Evolutionary conservation across 1,139 yeast species (phyloP), one percentile per base, ranked within the genome.

Genomic region (Nematodospora anomalae): DNA sequence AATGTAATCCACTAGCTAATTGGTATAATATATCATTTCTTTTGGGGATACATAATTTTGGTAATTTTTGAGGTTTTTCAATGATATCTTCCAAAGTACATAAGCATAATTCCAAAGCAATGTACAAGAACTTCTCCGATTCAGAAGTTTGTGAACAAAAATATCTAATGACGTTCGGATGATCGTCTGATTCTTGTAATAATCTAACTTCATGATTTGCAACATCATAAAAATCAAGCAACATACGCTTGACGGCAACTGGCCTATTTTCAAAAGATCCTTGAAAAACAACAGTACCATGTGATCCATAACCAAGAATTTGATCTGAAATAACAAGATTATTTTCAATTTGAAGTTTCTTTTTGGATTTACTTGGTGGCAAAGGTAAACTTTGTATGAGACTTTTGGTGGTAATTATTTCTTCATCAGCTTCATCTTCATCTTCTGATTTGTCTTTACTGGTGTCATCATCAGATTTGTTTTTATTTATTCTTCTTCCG

Each of bases 181-280:
- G 97, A 57, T 89, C 96, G 53, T 92, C 99, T 60, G 96, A 86
- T 55, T 90, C 97, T 44, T 92, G 96, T 28, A 92, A 63, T 16
- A 90, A 62, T 20, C 84, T 74, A 9, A 94, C 95, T 55, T 92
- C 98, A 50, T 88, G 96, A n/a, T 90, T 83, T 3, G 98, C 98
- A 42, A 92, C 80, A 53, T 92, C 97, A 60, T 85, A 92, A 53
- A 90, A 92, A 54, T 90, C 96, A 27, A 90, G 71, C 33, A 94
- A 67, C 96, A 92, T 87, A 48, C 98, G 67, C 57, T 92, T 94
- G 4, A 92, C 95, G 0, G 98, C 98, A 7, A 94, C 98, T 2
- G 95, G 96, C 35, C 98, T 73, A 49, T 80, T 83, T 52, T 90
- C 97, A 62, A 90, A 92, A 3, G 79, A 75, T 1, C 98, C 98